These are phyloP conservation scores for Tetracladium marchalianum DNA, from an alignment of 495 filamentous ascomycete species.

Conservation along the genomic window DNA sequence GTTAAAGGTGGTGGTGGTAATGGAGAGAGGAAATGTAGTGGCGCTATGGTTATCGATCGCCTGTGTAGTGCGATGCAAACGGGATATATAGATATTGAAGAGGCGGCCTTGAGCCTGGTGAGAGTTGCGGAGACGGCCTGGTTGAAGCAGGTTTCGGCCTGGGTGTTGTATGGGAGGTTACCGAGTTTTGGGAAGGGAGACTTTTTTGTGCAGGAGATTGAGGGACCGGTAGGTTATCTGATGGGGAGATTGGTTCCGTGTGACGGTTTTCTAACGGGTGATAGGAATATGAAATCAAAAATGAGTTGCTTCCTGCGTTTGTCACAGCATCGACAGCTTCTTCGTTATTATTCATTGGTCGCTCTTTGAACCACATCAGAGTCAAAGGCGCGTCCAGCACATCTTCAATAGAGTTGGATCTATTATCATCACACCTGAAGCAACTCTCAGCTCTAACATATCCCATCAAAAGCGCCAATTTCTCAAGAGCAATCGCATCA, in stretches of 20 bases:
- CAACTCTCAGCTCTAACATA: conserved; percentile 60
- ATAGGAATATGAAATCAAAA: conserved; percentile 44
- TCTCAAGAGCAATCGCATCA: conserved; percentile 59
- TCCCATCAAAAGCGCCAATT: conserved; percentile 59
- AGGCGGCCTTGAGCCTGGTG: conserved; percentile 58
- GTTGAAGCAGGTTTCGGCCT: conserved; percentile 80
- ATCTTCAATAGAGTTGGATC: conserved; percentile 46
- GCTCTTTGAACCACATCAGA: conserved; percentile 74
- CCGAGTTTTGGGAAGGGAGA: conserved; percentile 64
- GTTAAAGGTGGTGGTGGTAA: conserved; percentile 24
- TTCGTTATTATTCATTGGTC: conserved; percentile 86
- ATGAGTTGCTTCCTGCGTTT: conserved; percentile 61
- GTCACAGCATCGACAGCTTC: conserved; percentile 63
- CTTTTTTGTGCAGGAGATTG: conserved; percentile 46
- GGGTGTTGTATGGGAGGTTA: conserved; percentile 79
- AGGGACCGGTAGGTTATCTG: conserved; percentile 18
- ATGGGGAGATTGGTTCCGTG: background rate
- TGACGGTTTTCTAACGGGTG: conserved; percentile 2
- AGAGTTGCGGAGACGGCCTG: conserved; percentile 77
- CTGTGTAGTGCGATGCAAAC: conserved; percentile 67
- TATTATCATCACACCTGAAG: conserved; percentile 62
- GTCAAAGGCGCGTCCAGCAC: conserved; percentile 26
- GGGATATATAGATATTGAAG: conserved; percentile 80
- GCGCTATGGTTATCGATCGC: conserved; percentile 65
- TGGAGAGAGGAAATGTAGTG: conserved; percentile 34